Percentiles rank a stretch among this genome's conserved stretches.
These are phyloP conservation scores for Bipolaris zeicola DNA, from an alignment of 2,329 filamentous ascomycete genomes.

Conservation along the genomic window DNA sequence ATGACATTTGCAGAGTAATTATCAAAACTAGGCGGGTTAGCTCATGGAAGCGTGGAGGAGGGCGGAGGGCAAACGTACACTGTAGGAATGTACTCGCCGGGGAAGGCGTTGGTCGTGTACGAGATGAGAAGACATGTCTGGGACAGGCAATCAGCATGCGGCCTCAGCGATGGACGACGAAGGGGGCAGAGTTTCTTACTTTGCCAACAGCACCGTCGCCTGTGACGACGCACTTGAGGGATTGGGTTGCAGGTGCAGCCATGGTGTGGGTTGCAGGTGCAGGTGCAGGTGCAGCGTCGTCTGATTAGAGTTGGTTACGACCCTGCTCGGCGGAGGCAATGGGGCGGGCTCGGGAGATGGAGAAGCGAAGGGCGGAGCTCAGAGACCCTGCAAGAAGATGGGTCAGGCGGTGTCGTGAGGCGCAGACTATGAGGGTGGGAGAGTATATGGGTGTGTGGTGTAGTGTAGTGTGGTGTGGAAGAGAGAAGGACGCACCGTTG, in stretches of 20 bases:
- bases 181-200: slow-evolving; percentile 59
- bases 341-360: slow-evolving; percentile 26
- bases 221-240: slow-evolving; percentile 97
- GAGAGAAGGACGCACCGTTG: slow-evolving; percentile 24
- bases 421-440: not conserved
- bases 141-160: slow-evolving; percentile 33
- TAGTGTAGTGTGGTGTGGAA: not conserved
- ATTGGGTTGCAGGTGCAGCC: slow-evolving; percentile 85
- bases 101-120: slow-evolving; percentile 99
- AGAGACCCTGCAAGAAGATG: slow-evolving; percentile 13
- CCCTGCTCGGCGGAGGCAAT: slow-evolving; percentile 30
- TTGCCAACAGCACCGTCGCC: slow-evolving; percentile 99
- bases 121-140: slow-evolving; percentile 99
- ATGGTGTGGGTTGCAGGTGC: slow-evolving; percentile 59
- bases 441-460: too few relatives aligned
- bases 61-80: slow-evolving; percentile 65
- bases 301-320: slow-evolving; percentile 27
- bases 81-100: slow-evolving; percentile 99
- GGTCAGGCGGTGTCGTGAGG: slow-evolving; percentile 16
- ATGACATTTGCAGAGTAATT: slow-evolving; percentile 99
- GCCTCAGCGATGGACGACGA: slow-evolving; percentile 15
- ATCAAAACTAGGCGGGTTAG: slow-evolving; percentile 72
- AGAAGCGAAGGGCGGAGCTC: slow-evolving; percentile 21
- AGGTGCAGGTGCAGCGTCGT: slow-evolving; percentile 70
- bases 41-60: slow-evolving; percentile 13